phyloP scores from a whole-genome alignment of 2,329 filamentous ascomycete genomes.

The Xylariaceae sp. region DNA sequence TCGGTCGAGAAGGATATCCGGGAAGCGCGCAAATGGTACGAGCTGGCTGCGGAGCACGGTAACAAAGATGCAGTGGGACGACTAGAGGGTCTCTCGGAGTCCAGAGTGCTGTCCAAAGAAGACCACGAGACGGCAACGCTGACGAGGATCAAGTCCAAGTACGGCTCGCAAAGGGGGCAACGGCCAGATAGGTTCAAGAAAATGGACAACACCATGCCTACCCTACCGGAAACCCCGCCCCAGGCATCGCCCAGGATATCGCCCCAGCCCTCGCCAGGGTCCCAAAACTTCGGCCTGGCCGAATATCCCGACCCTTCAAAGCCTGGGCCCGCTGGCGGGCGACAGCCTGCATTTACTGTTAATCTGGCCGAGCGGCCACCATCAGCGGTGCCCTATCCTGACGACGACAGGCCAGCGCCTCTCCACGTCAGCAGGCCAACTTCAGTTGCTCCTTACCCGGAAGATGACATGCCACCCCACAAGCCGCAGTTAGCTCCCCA shows the following conservation, averaged over 20 bases:
- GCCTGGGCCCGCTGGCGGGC: slow-evolving; percentile 33
- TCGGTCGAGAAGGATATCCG: slow-evolving; percentile 76
- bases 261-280: slow-evolving; percentile 38
- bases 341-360: slow-evolving; percentile 47
- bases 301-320: slow-evolving; percentile 45
- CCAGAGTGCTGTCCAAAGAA: slow-evolving; percentile 77
- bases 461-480: slow-evolving; percentile 39
- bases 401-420: slow-evolving; percentile 57
- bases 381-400: slow-evolving; percentile 63
- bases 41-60: slow-evolving; percentile 79
- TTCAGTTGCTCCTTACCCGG: slow-evolving; percentile 48
- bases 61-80: slow-evolving; percentile 82
- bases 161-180: slow-evolving; percentile 62
- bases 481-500: slow-evolving; percentile 34
- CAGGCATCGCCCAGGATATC: slow-evolving; percentile 33
- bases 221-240: slow-evolving; percentile 44
- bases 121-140: slow-evolving; percentile 93
- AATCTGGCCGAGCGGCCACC: slow-evolving; percentile 46
- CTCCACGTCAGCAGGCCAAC: slow-evolving; percentile 39
- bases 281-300: slow-evolving; percentile 36
- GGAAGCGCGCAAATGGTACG: slow-evolving; percentile 85
- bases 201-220: slow-evolving; percentile 41
- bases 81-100: slow-evolving; percentile 76
- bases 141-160: slow-evolving; percentile 75
- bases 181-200: slow-evolving; percentile 56